A percentile compares a stretch with the other conserved stretches of the same genome.
Evolutionary conservation across 2,329 filamentous ascomycete genomes (phyloP).

Genomic region (Lachnum nothofagi): DNA sequence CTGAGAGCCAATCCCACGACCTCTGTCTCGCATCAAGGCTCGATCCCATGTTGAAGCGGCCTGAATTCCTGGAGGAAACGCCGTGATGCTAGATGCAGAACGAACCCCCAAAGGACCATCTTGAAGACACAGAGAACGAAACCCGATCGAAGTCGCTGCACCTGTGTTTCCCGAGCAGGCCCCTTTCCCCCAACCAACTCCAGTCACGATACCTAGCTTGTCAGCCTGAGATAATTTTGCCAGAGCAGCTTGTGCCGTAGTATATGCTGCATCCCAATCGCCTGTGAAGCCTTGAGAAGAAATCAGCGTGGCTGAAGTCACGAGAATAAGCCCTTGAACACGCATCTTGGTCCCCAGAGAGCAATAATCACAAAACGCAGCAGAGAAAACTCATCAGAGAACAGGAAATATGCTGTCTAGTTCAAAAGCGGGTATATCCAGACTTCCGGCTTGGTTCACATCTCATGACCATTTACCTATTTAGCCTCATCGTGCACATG

Average conservation of each 20-base stretch:
- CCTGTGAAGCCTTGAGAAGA: constrained; percentile 20
- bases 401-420: too few relatives aligned
- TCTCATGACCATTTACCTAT: too few relatives aligned
- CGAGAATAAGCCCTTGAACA: constrained; percentile 4
- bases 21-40: constrained; percentile 49
- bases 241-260: constrained; percentile 63
- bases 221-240: constrained; percentile 65
- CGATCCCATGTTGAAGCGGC: constrained; percentile 68
- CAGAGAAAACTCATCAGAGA: background rate
- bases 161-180: constrained; percentile 62
- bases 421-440: too few relatives aligned
- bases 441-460: too few relatives aligned
- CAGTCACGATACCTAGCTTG: constrained; percentile 75
- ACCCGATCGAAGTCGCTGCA: constrained; percentile 53
- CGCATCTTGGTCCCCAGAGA: constrained; percentile 12
- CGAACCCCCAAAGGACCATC: constrained; percentile 62
- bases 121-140: constrained; percentile 71
- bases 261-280: constrained; percentile 64
- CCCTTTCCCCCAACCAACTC: constrained; percentile 69
- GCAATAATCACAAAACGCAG: background rate
- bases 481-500: too few relatives aligned
- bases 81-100: constrained; percentile 60
- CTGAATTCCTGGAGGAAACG: constrained; percentile 65
- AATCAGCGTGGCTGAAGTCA: constrained; percentile 16
- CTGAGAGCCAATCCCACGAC: constrained; percentile 51